These are phyloP conservation scores for Inonotus hispidus DNA, from an alignment of 1,284 basidiomycete genomes.

Conservation along the genomic window DNA sequence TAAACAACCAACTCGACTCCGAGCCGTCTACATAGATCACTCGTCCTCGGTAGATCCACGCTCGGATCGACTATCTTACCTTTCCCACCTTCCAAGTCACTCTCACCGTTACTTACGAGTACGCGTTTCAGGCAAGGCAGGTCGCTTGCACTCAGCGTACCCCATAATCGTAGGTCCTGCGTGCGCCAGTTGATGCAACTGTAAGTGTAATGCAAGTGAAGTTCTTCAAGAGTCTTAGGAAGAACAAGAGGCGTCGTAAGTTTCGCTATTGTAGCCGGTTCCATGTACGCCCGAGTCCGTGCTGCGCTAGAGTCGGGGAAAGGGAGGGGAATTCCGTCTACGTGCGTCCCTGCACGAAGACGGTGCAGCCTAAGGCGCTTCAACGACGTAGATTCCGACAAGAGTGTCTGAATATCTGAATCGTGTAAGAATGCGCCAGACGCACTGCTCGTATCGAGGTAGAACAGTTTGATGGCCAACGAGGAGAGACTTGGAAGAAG, in stretches of 20 bases:
- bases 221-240: constrained; percentile 3
- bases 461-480: constrained; percentile 3
- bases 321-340: neutral
- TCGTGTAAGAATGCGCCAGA: neutral
- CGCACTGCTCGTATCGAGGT: constrained; percentile 7
- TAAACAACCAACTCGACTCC: neutral
- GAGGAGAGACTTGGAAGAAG: constrained; percentile 3
- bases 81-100: neutral
- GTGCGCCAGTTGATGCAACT: constrained; percentile 6
- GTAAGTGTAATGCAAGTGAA: constrained; percentile 8
- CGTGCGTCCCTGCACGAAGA: neutral
- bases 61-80: neutral
- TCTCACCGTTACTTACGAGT: constrained; percentile 1
- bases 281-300: neutral
- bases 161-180: constrained; percentile 1
- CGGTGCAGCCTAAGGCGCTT: neutral
- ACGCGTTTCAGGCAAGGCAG: neutral
- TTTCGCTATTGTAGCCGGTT: neutral
- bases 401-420: constrained; percentile 1
- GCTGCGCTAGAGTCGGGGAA: neutral
- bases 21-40: neutral
- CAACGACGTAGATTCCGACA: neutral
- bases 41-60: neutral
- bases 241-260: neutral
- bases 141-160: neutral